phyloP scores from a whole-genome alignment of 257 asterid genomes.

The Solanum chilense region DNA sequence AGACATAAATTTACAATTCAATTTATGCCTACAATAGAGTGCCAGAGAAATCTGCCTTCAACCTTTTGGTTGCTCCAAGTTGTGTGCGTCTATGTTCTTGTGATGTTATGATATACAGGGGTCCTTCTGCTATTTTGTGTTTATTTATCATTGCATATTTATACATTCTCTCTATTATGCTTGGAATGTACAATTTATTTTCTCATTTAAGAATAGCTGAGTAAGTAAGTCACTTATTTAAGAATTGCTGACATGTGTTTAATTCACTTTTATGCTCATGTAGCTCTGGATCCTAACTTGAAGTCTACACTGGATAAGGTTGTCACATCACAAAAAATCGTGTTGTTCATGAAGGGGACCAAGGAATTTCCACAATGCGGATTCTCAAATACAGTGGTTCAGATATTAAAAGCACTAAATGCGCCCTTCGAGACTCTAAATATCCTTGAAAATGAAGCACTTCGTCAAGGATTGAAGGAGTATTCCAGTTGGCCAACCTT shows the following conservation, averaged over 20 bases:
- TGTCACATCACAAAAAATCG: conserved; percentile 59
- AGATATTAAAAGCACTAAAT: conserved; percentile 56
- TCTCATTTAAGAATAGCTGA: background rate
- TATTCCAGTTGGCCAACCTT: conserved; percentile 94
- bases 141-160: background rate
- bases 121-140: background rate
- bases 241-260: background rate
- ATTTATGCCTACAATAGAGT: background rate
- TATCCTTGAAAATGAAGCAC: conserved; percentile 62
- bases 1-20: background rate
- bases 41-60: background rate
- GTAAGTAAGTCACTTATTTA: background rate
- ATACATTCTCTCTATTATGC: background rate
- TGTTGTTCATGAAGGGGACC: conserved; percentile 88
- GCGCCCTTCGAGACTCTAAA: conserved; percentile 70
- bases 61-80: background rate
- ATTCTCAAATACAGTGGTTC: conserved; percentile 76
- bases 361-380: conserved; percentile 94
- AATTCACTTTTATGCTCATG: conserved; percentile 1
- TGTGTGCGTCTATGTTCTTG: background rate
- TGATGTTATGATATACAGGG: background rate
- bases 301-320: conserved; percentile 72
- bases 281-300: conserved; percentile 72
- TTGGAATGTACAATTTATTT: background rate
- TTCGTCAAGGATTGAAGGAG: conserved; percentile 84